Percentiles rank a stretch among this genome's conserved stretches.
Conservation (phyloP, 2,329 filamentous ascomycete genomes). For the Pleurostoma richardsiae region DNA sequence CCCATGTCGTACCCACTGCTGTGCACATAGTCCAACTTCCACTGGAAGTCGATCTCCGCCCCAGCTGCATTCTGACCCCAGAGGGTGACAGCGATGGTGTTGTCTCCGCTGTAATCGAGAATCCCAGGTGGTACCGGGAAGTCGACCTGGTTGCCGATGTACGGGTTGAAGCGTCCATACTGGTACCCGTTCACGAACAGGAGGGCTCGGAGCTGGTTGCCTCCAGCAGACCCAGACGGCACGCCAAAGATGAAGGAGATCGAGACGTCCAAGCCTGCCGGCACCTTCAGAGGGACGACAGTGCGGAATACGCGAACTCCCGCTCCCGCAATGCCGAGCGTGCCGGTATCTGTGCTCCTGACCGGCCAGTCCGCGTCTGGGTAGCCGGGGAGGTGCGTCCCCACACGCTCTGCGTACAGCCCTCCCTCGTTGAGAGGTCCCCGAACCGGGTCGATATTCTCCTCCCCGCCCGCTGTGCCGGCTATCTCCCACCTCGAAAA, state of each 20-base stretch:
- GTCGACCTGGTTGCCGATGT: constrained; percentile 54
- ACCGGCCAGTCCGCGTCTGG: constrained; percentile 38
- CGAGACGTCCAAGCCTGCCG: constrained; percentile 46
- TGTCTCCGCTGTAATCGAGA: constrained; percentile 51
- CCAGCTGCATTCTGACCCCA: constrained; percentile 54
- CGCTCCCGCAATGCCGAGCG: constrained; percentile 37
- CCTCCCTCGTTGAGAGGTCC: constrained; percentile 54
- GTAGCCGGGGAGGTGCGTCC: constrained; percentile 54
- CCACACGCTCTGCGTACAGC: constrained; percentile 51
- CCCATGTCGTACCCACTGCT: constrained; percentile 45
- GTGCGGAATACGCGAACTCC: constrained; percentile 54
- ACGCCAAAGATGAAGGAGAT: constrained; percentile 50
- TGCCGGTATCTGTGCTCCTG: constrained; percentile 19
- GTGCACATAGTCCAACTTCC: constrained; percentile 48
- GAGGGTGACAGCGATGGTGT: constrained; percentile 51
- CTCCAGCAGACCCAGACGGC: constrained; percentile 31
- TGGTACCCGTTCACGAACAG: constrained; percentile 63
- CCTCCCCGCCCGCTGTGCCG: constrained; percentile 48
- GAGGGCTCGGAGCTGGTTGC: constrained; percentile 39
- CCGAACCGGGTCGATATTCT: constrained; percentile 48
- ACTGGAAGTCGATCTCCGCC: constrained; percentile 41
- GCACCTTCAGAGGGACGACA: constrained; percentile 42
- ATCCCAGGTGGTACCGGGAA: constrained; percentile 58
- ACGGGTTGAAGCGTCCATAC: constrained; percentile 54
- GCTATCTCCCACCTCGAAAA: constrained; percentile 55